Evolutionary conservation across 345 rosid species (phyloP).

Genomic region (Citrus australasica): DNA sequence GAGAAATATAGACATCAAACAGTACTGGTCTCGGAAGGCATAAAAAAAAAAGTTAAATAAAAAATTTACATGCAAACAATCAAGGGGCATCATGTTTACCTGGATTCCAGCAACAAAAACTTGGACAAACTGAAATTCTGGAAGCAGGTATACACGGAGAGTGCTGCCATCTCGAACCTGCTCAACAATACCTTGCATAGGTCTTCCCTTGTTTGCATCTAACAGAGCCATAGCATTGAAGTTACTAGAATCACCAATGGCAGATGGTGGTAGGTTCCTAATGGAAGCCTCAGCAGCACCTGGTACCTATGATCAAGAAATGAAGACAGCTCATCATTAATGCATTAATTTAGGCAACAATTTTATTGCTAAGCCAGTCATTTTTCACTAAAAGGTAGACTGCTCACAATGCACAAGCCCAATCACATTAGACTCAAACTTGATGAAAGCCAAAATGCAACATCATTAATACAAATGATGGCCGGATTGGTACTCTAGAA

Average conservation of each 20-base stretch:
- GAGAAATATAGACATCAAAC: constrained; percentile 1
- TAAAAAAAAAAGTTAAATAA: neutral
- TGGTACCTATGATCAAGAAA: constrained; percentile 47
- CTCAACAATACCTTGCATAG: constrained; percentile 90
- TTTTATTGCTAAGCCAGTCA: neutral
- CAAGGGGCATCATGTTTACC: constrained; percentile 33
- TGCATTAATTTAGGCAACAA: neutral
- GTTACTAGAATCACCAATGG: constrained; percentile 79
- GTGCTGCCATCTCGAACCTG: constrained; percentile 97
- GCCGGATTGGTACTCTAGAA: no score
- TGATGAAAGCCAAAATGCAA: neutral
- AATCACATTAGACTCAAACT: neutral
- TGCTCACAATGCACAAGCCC: neutral
- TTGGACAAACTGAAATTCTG: constrained; percentile 92
- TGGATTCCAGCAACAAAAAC: constrained; percentile 97
- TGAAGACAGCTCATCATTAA: neutral
- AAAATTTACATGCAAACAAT: neutral
- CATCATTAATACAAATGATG: neutral
- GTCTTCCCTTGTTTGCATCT: constrained; percentile 73
- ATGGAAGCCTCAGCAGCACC: constrained; percentile 83
- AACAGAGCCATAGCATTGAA: constrained; percentile 85
- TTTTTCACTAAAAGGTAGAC: neutral
- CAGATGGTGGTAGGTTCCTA: constrained; percentile 89
- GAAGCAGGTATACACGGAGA: constrained; percentile 87
- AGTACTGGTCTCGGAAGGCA: neutral